Evolutionary conservation across 1,139 yeast species (phyloP).

Genomic region (Candida gigantensis): DNA sequence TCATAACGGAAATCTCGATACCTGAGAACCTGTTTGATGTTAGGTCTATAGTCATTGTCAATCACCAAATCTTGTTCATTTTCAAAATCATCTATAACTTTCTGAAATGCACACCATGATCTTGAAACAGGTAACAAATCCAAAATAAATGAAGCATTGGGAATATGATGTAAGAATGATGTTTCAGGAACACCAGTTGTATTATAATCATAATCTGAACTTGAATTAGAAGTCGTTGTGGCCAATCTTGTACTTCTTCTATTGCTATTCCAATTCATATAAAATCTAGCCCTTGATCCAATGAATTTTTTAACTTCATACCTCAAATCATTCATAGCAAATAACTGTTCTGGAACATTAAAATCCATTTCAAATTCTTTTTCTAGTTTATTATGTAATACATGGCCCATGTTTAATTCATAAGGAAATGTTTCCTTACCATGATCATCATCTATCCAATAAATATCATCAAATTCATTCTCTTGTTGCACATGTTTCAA

Average conservation of each 20-base stretch:
- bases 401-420: slow-evolving; percentile 38
- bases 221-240: too few relatives aligned
- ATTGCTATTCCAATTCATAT: slow-evolving; percentile 21
- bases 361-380: neutral
- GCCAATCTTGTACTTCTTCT: too few relatives aligned
- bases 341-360: slow-evolving; percentile 8
- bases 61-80: too few relatives aligned
- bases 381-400: slow-evolving; percentile 5
- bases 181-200: slow-evolving; percentile 28
- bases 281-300: slow-evolving; percentile 28
- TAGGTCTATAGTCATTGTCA: too few relatives aligned
- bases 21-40: slow-evolving; percentile 30
- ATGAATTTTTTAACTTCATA: slow-evolving; percentile 20
- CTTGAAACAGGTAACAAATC: slow-evolving; percentile 40
- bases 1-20: slow-evolving; percentile 41
- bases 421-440: slow-evolving; percentile 28
- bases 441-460: slow-evolving; percentile 29
- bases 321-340: slow-evolving; percentile 19
- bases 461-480: slow-evolving; percentile 41
- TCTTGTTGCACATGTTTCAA: slow-evolving; percentile 34
- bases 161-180: slow-evolving; percentile 21
- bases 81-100: slow-evolving; percentile 27
- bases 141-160: slow-evolving; percentile 21
- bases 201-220: too few relatives aligned
- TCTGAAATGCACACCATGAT: slow-evolving; percentile 38